Conservation (phyloP, 768 basidiomycete genomes). For the Pleurotus cornucopiae region DNA sequence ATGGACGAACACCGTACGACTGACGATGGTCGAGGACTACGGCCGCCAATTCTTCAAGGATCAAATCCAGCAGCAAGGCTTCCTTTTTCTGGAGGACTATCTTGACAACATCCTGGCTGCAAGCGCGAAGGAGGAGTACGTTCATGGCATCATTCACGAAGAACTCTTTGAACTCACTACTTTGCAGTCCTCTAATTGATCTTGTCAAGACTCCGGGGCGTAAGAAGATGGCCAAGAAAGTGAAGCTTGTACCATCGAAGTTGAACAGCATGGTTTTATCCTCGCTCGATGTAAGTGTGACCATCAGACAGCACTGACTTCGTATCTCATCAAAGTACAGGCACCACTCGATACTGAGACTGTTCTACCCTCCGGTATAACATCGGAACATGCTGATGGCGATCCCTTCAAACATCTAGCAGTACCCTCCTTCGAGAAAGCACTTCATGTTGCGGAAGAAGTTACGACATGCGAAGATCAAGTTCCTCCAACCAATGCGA, state of each 20-base stretch:
- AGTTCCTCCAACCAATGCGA: too few relatives aligned
- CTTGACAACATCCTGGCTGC: slow-evolving; percentile 61
- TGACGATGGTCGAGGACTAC: slow-evolving; percentile 68
- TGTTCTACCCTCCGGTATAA: neutral
- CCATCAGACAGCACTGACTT: too few relatives aligned
- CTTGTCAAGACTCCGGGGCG: slow-evolving; percentile 82
- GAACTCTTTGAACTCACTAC: neutral
- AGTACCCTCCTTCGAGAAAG: too few relatives aligned
- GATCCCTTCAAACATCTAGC: too few relatives aligned
- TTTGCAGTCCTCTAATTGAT: slow-evolving; percentile 28
- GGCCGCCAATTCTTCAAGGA: slow-evolving; percentile 68
- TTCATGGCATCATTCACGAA: neutral
- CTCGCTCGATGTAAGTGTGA: slow-evolving; percentile 40
- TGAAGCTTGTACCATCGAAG: slow-evolving; percentile 32
- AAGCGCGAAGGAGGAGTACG: slow-evolving; percentile 65
- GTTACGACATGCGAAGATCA: too few relatives aligned
- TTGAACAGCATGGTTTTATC: slow-evolving; percentile 34
- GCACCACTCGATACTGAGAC: too few relatives aligned
- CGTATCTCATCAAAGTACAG: too few relatives aligned
- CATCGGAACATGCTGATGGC: slow-evolving; percentile 19
- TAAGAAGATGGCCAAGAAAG: slow-evolving; percentile 54
- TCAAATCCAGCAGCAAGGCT: slow-evolving; percentile 71
- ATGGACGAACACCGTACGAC: slow-evolving; percentile 67
- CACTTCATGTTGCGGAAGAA: too few relatives aligned
- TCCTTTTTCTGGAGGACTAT: slow-evolving; percentile 77